Conservation (phyloP, 768 basidiomycete genomes). For the Amanita rimosa region DNA sequence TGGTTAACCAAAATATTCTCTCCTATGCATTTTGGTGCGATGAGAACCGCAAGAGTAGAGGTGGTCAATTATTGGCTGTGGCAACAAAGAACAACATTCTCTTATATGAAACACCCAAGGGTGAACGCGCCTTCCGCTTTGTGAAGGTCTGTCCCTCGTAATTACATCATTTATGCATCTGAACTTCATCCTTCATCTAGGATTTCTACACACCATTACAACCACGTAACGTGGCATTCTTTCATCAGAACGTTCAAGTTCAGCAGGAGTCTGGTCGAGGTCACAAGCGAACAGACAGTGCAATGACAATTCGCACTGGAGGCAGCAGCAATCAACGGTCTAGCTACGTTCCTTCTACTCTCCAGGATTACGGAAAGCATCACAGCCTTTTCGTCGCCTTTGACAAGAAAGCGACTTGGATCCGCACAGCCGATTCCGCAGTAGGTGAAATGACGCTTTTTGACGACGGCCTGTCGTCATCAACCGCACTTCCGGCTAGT, state of each 20-base stretch:
- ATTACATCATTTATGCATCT: neutral
- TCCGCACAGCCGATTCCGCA: conserved; percentile 69
- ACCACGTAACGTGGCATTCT: conserved; percentile 57
- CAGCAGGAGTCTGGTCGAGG: conserved; percentile 34
- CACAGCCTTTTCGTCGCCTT: conserved; percentile 75
- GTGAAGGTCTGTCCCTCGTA: conserved; percentile 43
- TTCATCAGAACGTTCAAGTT: conserved; percentile 45
- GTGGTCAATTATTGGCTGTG: conserved; percentile 56
- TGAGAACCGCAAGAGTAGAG: conserved; percentile 30
- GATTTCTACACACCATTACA: conserved; percentile 76
- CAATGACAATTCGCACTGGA: conserved; percentile 23
- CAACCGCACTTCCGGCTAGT: conserved; percentile 7
- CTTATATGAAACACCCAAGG: conserved; percentile 72
- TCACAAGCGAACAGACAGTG: conserved; percentile 31
- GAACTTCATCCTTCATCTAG: conserved; percentile 22
- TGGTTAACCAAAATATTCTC: conserved; percentile 44
- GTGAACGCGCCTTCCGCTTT: conserved; percentile 74
- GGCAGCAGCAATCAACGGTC: conserved; percentile 18
- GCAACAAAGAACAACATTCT: conserved; percentile 65
- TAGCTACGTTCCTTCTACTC: conserved; percentile 9
- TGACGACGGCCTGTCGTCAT: conserved; percentile 23
- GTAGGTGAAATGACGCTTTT: conserved; percentile 69
- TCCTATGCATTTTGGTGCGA: conserved; percentile 65
- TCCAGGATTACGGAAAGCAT: conserved; percentile 51
- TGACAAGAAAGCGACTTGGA: conserved; percentile 81